These are phyloP conservation scores for Gynostemma pentaphyllum DNA, from an alignment of 306 rosid species.

Conservation along the genomic window DNA sequence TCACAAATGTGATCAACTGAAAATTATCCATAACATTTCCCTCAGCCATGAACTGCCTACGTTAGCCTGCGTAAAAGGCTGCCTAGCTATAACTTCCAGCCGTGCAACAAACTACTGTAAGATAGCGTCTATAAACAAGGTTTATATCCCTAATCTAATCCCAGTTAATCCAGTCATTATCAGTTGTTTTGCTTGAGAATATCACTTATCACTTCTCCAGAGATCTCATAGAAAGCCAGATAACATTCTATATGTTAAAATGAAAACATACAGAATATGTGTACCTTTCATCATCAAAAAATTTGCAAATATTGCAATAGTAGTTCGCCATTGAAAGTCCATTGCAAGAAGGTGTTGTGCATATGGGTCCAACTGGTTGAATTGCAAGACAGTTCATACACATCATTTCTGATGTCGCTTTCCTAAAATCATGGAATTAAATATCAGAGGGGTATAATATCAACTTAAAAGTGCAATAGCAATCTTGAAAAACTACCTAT, in stretches of 20 bases:
- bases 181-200: neutral
- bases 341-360: constrained; percentile 78
- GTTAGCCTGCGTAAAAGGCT: neutral
- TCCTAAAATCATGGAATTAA: constrained; percentile 40
- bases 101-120: neutral
- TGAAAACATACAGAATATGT: neutral
- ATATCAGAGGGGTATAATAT: constrained; percentile 17
- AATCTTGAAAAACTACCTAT: constrained; percentile 47
- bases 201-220: neutral
- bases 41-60: neutral
- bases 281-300: constrained; percentile 96
- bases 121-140: neutral
- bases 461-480: constrained; percentile 5
- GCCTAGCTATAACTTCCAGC: neutral
- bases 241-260: neutral
- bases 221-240: neutral
- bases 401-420: constrained; percentile 90
- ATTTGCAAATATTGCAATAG: constrained; percentile 84
- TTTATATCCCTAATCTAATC: neutral
- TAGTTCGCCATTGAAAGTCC: constrained; percentile 81
- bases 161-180: neutral
- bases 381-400: constrained; percentile 72
- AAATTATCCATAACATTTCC: neutral
- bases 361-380: constrained; percentile 80
- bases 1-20: neutral